Base-by-base conservation (phyloP, 805 yeast genomes). In the Clavispora phyllophila region DNA sequence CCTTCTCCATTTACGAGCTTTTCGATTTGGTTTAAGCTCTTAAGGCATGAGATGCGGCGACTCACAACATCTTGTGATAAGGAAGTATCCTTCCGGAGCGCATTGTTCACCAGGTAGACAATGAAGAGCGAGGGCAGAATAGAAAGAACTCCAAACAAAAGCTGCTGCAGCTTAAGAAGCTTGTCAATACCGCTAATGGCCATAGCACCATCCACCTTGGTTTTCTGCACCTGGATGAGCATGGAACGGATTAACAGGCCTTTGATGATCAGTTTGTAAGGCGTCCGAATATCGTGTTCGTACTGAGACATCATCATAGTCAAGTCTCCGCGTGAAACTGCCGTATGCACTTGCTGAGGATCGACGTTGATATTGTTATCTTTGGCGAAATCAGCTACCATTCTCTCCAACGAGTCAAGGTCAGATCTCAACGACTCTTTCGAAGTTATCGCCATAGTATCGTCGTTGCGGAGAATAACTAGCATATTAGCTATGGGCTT, bases 151-250 rank as follows among this genome's bases (percentile, higher is more conserved):
- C 96, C 96, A 66, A 91, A 87, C n/a, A 93, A 93, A 42, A 91
- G 75, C 60, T 93, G 96, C 65, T 91, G 99, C 39, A 93, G 83
- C 61, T 88, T 84, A 36, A 93, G 73, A 50, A 91, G 68, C 58
- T 86, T 83, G 63, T 93, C 98, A 48, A 93, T 90, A 8, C 98
- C 98, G 52, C 76, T 79, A 47, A 91, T 76, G 0, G 96, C 98
- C 5, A 89, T 68, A 28, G 86, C 89, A 8, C 96, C 96, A 60
- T 91, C 99, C 6, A 93, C 97, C 63, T 91, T 91, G 10, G 96
- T 84, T 64, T 93, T 91, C 61, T 91, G 99, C n/a, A 93, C 71
- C 62, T 93, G 98, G 48, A 91, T 90, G 55, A 93, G 66, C 36
- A 93, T 61, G 13, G 90, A 81, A 42, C 96, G 73, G 8, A 89